Evolutionary conservation across 768 basidiomycete genomes (phyloP), one percentile per base, ranked within the genome.

Genomic region (Termitomyces sp.): DNA sequence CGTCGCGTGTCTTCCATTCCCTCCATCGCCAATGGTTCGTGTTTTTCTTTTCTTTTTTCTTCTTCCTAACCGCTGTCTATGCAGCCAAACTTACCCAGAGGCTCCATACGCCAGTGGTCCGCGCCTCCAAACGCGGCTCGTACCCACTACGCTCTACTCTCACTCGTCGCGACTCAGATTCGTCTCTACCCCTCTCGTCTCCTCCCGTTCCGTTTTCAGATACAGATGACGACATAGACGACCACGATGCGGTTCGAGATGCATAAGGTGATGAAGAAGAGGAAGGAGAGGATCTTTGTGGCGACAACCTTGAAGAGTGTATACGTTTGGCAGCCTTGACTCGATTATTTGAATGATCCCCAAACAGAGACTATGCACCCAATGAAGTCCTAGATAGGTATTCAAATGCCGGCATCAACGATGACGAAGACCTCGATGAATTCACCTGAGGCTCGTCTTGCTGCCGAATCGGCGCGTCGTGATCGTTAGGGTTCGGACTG

Each of bases 211-310:
- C 86, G 5, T 93, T 97, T 68, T 88, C 87, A 5, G 95, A 97
- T 63, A 89, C 92, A 26, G 90, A 94, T 55, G 92, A 93, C 26
- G 86, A 83, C 56, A 55, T 88, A 37, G 86, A 87, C 41, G 89
- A 90, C 58, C 81, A 83, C 10, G 86, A 89, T 62, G 83, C 79
- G 1, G 78, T 89, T 4, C 75, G 70, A 55, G 84, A 88, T 65
- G 73, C 83, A n/a, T 86, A 85, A 52, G 87, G 81, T 3, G 82
- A 77, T 29, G 90, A 85, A 5, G 90, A 84, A 18, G 93, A 81
- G n/a, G 89, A 91, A 24, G 92, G 91, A 37, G 96, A 98, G 70
- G 96, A 98, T 74, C 83, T 99, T 44, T 98, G 94, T 70, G 90
- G 80, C 34, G 85, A 94, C n/a, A 78, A 76, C 51, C 71, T 92